Base-by-base conservation (phyloP, 2,329 filamentous ascomycete genomes). In the Colletotrichum australisinense region DNA sequence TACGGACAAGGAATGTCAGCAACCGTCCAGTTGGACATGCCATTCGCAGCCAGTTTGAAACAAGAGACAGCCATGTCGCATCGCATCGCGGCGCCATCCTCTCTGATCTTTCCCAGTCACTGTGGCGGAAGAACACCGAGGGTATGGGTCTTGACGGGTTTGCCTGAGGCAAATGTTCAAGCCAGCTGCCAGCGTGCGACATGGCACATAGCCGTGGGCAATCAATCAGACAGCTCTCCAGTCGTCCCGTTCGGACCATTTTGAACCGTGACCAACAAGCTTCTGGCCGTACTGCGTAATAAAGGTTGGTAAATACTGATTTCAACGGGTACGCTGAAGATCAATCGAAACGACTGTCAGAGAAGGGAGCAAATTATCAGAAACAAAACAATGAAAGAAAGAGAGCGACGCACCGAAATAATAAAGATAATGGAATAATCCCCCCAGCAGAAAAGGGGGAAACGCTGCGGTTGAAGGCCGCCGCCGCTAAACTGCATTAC, bases 31-130 rank as follows among this genome's bases (percentile, higher is more conserved):
- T 68, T 56, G 32, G 42, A 59, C 24, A 69, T 69, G 32, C 32
- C 66, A 69, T 69, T 53, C 42, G 32, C 67, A 57, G 46, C 35
- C 60, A 57, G 35, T 70, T 65, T 73, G 67, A 73, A 73, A 73
- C 70, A 70, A 73, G 63, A 70, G 49, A 59, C 55, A 70, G 70
- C 66, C 66, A 56, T 69, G 59, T 73, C 67, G 70, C 64, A 72
- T 30, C 58, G 28, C 69, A 68, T 74, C 60, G 67, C 60, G 52
- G 57, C 64, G 52, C 67, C 70, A 65, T 70, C 26, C 53, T 67
- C 59, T n/a, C 26, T 28, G 53, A 19, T 19, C 16, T 24, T 52
- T 69, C 35, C 38, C 53, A 56, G 69, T 14, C 57, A 46, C 64
- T 53, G 65, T 38, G 22, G 53, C 67, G 67, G 70, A 73, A 65